A percentile compares a stretch with the other conserved stretches of the same genome.
Evolutionary conservation across 1,139 yeast genomes (phyloP).

Genomic region (Hemisphaericaspora subhashii): DNA sequence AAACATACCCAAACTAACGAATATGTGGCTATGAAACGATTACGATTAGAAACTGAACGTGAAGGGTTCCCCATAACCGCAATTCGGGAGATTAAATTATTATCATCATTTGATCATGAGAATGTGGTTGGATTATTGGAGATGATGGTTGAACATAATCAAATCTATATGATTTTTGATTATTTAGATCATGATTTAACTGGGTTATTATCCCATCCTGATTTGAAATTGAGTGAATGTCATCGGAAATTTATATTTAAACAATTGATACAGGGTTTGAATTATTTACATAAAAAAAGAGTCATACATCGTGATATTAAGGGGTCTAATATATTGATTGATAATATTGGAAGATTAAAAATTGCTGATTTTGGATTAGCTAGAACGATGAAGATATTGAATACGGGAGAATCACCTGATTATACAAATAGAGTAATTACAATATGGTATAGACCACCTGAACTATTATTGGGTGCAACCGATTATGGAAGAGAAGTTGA

Average conservation of each 20-base stretch:
- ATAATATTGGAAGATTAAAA: conserved; percentile 69
- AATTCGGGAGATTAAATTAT: conserved; percentile 80
- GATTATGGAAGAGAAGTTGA: conserved; percentile 90
- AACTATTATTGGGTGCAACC: conserved; percentile 83
- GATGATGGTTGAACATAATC: conserved; percentile 83
- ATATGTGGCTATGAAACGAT: conserved; percentile 78
- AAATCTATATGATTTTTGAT: conserved; percentile 87
- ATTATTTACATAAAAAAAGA: conserved; percentile 74
- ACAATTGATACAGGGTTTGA: conserved; percentile 78
- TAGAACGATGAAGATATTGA: conserved; percentile 64
- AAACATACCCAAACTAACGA: conserved; percentile 64
- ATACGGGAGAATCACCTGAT: conserved; percentile 56
- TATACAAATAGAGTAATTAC: conserved; percentile 95
- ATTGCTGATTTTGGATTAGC: conserved; percentile 96
- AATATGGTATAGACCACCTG: conserved; percentile 97
- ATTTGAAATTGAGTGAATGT: conserved; percentile 57
- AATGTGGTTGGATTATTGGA: conserved; percentile 81
- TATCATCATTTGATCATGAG: conserved; percentile 83
- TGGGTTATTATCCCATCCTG: conserved; percentile 80
- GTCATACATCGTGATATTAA: conserved; percentile 92
- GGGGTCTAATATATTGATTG: conserved; percentile 84
- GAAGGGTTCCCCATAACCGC: conserved; percentile 98
- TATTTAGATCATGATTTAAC: conserved; percentile 93
- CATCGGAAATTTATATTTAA: conserved; percentile 75
- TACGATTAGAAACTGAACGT: conserved; percentile 81